Evolutionary conservation across 768 basidiomycete species (phyloP).

Genomic region (Termitomyces sp.): DNA sequence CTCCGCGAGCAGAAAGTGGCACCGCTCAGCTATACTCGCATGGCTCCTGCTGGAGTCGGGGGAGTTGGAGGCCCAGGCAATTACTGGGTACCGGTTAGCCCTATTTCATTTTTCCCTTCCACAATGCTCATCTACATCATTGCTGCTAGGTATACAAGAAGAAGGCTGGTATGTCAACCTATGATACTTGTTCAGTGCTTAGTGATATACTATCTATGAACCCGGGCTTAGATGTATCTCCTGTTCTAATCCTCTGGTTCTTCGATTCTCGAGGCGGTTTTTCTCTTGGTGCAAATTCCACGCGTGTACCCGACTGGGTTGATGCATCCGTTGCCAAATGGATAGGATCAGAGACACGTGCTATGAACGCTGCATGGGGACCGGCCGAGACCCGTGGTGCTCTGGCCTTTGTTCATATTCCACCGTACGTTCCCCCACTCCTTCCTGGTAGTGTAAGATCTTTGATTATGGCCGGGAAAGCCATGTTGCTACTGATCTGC

Average conservation of each 20-base stretch:
- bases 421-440: conserved; percentile 41
- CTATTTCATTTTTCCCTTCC: conserved; percentile 1
- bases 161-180: conserved; percentile 21
- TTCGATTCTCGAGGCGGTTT: conserved; percentile 73
- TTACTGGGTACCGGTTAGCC: conserved; percentile 70
- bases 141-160: conserved; percentile 29
- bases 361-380: conserved; percentile 58
- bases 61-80: conserved; percentile 60
- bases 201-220: not conserved
- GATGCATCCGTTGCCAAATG: conserved; percentile 56
- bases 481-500: conserved; percentile 25
- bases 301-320: conserved; percentile 59
- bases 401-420: conserved; percentile 72
- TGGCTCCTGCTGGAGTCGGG: conserved; percentile 55
- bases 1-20: conserved; percentile 52
- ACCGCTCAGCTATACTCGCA: conserved; percentile 56
- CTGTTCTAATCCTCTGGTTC: conserved; percentile 64
- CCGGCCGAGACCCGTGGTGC: conserved; percentile 44
- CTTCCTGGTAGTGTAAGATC: not conserved
- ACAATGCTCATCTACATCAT: not conserved
- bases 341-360: conserved; percentile 46
- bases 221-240: conserved; percentile 31
- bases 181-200: not conserved
- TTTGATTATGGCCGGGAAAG: not conserved
- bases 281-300: conserved; percentile 36